Base-by-base conservation (phyloP, 768 basidiomycete genomes). In the Boletus eberwhitei region DNA sequence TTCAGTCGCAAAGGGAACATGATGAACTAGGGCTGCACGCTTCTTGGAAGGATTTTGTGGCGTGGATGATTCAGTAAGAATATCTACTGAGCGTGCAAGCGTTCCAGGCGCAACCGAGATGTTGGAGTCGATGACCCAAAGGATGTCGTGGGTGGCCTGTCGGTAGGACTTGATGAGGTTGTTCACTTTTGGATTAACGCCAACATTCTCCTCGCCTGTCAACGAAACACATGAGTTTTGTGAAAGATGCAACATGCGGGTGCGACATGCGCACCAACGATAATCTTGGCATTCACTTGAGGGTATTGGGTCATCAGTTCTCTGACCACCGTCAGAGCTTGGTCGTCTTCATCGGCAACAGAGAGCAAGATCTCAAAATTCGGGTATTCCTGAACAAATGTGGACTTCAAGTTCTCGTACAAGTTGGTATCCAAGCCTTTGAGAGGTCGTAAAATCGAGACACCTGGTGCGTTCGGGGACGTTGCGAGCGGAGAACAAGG, bases 51-150 rank as follows among this genome's bases (percentile, higher is more conserved):
- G 58, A 43, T 62, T 55, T 24, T 59, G 60, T 5, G 77, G 67
- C n/a, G 70, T 53, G 4, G 77, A 67, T 4, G 79, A 71, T 38
- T 74, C 74, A 13, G 71, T 75, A 39, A 96, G 78, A n/a, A 84
- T 76, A 63, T 89, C 90, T 34, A 98, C 89, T 14, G 93, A 85
- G 53, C 92, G 85, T 3, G 87, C 85, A 24, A 99, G 82, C 12
- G 93, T 88, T 16, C 86, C 86, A 1, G 86, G 78, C 42, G 83
- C 82, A 22, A 87, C 85, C 54, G 85, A 81, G 48, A 98, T 83
- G 60, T 96, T 96, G n/a, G 96, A 97, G 71, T 99, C 97, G 47
- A 98, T 79, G 31, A 98, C 88, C 95, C 95, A 99, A 47, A 98
- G 74, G 46, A 98, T 89, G 65, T 98, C 93, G 66, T 97, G 77